Evolutionary conservation across 805 yeast species (phyloP), one percentile per base, ranked within the genome.

Genomic region (Priceomyces medius): DNA sequence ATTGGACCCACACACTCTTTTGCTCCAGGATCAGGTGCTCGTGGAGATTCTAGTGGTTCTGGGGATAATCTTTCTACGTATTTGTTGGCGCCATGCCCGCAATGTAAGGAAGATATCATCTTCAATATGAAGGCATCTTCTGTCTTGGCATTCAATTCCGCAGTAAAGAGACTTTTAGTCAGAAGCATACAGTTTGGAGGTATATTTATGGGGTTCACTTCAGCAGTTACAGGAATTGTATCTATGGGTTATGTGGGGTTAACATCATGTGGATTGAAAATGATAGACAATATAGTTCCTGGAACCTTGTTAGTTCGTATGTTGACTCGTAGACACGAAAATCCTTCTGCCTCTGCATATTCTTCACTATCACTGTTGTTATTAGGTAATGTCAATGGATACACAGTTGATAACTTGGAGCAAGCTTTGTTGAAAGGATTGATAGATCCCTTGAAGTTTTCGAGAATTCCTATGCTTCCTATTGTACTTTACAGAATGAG

Each of bases 221-320:
- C 72, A 3, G 73, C 73, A 2, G 55, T 61, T 7, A 63, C 74
- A 2, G 75, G 75, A 2, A 50, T 68, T 1, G 49, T 66, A 4
- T 61, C 71, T 7, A 56, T 66, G 62, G 69, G 71, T 0, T 65
- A 65, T 43, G 56, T 68, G 21, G 71, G 67, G 2, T 47, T 70
- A 9, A 62, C 73, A 0, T 52, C 68, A 0, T 56, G 64, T 40
- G 74, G 74, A 2, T 46, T 66, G 19, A 61, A 59, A 31, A 64
- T 67, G 44, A 53, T 68, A 56, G 70, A 66, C 40, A 55, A 60
- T 31, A 34, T 69, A 4, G 53, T 67, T 9, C 74, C 74, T 0
- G 56, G 59, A 3, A 59, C 59, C 3, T 35, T 67, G 7, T 51
- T 66, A 4, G 55, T 67, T 3, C 56, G 54, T 19, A 43, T 66